Conservation (phyloP, 1,284 basidiomycete species). For the Cutaneotrichosporon cutaneum region DNA sequence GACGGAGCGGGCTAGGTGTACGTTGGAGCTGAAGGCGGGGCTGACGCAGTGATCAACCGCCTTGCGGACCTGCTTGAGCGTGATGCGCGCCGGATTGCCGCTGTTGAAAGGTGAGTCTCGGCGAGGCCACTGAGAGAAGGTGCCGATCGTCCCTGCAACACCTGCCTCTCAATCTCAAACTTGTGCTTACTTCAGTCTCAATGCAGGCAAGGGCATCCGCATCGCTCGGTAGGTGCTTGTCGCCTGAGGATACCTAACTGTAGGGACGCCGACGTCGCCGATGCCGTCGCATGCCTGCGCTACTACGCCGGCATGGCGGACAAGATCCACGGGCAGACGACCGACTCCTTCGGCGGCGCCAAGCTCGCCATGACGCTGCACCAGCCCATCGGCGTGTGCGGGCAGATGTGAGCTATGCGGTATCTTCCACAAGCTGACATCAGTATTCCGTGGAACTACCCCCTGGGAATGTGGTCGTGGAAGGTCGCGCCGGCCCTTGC, state of each 20-base stretch:
- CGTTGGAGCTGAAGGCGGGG: conserved; percentile 14
- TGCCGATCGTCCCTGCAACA: too few species aligned
- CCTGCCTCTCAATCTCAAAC: neutral
- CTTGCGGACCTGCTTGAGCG: conserved; percentile 89
- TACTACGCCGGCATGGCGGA: conserved; percentile 71
- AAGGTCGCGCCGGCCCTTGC: conserved; percentile 88
- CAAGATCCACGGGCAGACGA: conserved; percentile 61
- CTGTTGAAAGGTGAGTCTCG: conserved; percentile 61
- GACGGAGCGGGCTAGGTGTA: conserved; percentile 66
- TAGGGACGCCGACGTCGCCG: conserved; percentile 81
- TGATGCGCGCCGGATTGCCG: conserved; percentile 65
- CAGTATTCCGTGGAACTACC: conserved; percentile 90
- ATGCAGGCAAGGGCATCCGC: conserved; percentile 80
- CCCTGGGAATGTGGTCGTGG: conserved; percentile 89
- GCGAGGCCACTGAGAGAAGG: too few species aligned
- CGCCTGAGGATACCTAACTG: conserved; percentile 35
- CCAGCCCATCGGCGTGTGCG: conserved; percentile 91
- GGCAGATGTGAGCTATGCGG: conserved; percentile 66
- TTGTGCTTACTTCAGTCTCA: conserved; percentile 54
- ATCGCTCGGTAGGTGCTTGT: conserved; percentile 60
- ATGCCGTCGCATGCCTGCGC: conserved; percentile 73
- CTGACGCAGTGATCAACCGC: conserved; percentile 63
- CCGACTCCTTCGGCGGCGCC: conserved; percentile 52
- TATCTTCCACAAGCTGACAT: neutral
- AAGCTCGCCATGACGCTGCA: conserved; percentile 84